Evolutionary conservation across 306 rosid genomes (phyloP), one percentile per base, ranked within the genome.

Genomic region (Quercus berberidifolia): DNA sequence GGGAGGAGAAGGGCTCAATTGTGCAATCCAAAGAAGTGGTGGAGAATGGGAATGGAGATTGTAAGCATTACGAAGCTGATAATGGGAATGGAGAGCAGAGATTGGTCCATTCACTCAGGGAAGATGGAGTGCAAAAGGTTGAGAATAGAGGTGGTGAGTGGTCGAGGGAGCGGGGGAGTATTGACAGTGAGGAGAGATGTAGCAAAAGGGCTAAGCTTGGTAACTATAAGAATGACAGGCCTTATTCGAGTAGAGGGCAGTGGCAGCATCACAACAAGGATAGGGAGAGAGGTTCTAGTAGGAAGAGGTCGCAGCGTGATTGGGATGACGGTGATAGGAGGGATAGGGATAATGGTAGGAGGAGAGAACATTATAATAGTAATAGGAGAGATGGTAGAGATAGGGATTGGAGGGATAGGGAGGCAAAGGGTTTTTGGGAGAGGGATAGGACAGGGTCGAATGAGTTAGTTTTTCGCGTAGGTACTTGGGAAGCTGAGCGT

Each of bases 381-480:
- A 87, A 83, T 80, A 82, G 92, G 83, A 89, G 93, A 78, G 96
- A 92, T 74, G 86, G 65, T 74, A 93, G 89, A 74, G 91, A 87
- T 51, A 84, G 91, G 81, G 92, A 88, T 73, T 76, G 83, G 84
- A 89, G 91, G 80, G 98, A 91, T 58, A 88, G 88, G 75, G 97
- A 90, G 64, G 63, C 70, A 7, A 90, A 78, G 87, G 99, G 99
- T 56, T 95, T 93, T 60, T 95, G 99, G 99, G 97, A 90, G 90
- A 90, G 99, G 85, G 99, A 91, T 72, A 95, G 83, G 80, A 84
- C 79, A 19, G 95, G 92, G 67, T 79, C 91, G n/a, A 79, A 79
- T 85, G 93, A 87, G 10, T 69, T 95, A 83, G 86, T 95, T 78
- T 95, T 91, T 73, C 91, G 92, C 49, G 0, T 75, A 17, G 99